Conservation (phyloP, 2,329 filamentous ascomycete genomes). For the Trichophyton verrucosum region DNA sequence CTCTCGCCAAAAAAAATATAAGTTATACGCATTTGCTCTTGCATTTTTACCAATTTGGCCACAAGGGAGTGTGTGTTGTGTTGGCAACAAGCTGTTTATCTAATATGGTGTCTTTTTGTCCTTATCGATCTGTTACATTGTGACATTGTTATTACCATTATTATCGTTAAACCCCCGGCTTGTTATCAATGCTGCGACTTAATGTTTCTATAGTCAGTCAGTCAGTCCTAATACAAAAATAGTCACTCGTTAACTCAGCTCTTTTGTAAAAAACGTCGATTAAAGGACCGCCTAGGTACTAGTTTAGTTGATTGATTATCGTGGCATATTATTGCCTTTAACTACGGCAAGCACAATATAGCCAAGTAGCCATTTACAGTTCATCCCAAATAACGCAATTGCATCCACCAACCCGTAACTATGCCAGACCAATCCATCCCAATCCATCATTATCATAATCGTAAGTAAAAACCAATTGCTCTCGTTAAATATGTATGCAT, state of each 20-base stretch:
- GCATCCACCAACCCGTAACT: neutral
- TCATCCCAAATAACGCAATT: too few species aligned
- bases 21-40: neutral
- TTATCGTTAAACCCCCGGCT: neutral
- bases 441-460: neutral
- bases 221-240: neutral
- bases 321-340: too few species aligned
- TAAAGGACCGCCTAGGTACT: neutral
- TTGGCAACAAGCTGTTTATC: neutral
- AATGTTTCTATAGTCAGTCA: slow-evolving; percentile 1
- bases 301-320: too few species aligned
- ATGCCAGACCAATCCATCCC: neutral
- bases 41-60: neutral
- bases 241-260: neutral
- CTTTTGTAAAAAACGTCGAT: neutral
- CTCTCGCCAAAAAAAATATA: neutral
- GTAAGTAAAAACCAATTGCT: neutral
- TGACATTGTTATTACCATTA: neutral
- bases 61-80: neutral
- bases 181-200: neutral
- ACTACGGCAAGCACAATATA: too few species aligned
- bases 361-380: neutral
- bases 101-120: neutral
- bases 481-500: neutral
- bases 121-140: neutral